Conservation (phyloP, 1,284 basidiomycete species). For the Sporisorium scitamineum region DNA sequence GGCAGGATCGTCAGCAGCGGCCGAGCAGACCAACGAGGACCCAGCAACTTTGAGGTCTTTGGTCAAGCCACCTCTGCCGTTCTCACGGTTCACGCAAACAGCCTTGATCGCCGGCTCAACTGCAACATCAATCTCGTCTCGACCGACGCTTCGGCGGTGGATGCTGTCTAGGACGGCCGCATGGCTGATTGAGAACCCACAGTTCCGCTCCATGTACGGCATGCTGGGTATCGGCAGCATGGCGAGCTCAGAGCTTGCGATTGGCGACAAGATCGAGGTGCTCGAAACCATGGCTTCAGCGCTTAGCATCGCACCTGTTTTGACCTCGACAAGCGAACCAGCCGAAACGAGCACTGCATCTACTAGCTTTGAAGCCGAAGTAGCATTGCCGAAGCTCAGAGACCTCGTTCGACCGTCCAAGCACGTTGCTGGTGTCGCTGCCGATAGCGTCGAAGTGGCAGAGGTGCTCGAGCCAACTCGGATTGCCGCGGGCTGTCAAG, state of each 20-base stretch:
- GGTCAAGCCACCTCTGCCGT: not conserved
- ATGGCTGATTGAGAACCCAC: constrained; percentile 41
- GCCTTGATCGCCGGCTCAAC: not conserved
- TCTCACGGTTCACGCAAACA: not conserved
- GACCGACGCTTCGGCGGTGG: constrained; percentile 14
- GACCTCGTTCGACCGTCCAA: constrained; percentile 7
- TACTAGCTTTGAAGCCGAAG: not conserved
- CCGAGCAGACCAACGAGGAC: not conserved
- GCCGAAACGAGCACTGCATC: not conserved
- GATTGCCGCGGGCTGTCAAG: constrained; percentile 56
- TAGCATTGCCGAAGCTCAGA: constrained; percentile 15
- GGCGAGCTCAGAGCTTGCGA: not conserved
- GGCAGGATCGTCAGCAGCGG: too few species aligned
- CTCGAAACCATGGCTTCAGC: constrained; percentile 32
- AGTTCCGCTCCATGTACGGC: constrained; percentile 39
- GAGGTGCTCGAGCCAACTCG: constrained; percentile 51
- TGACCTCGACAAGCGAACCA: not conserved
- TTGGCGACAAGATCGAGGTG: constrained; percentile 42
- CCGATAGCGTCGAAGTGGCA: not conserved
- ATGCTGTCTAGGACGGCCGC: constrained; percentile 31
- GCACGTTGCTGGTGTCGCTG: not conserved
- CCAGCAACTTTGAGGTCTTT: not conserved
- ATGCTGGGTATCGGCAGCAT: not conserved
- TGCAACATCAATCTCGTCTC: not conserved
- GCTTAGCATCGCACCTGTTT: constrained; percentile 10